Conservation (phyloP, 768 basidiomycete species). For the Psilocybe cyanescens region DNA sequence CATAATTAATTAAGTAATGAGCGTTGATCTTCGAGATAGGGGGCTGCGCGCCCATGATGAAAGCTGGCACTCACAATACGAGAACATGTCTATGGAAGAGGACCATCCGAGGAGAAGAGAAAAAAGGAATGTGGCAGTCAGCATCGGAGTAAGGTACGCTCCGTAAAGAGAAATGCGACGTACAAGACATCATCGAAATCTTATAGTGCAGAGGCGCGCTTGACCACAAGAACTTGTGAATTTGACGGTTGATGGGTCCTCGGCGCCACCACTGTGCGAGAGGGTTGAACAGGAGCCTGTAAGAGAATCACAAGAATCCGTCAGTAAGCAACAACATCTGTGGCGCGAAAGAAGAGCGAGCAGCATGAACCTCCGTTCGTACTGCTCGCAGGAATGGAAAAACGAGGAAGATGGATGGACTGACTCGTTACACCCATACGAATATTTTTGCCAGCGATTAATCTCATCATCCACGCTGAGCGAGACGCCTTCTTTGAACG, state of each 20-base stretch:
- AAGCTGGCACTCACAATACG: slow-evolving; percentile 42
- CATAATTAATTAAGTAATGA: background rate
- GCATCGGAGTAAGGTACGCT: background rate
- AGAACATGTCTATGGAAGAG: slow-evolving; percentile 50
- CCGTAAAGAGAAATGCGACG: slow-evolving; percentile 22
- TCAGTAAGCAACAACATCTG: background rate
- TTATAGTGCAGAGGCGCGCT: slow-evolving; percentile 81
- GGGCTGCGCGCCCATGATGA: background rate
- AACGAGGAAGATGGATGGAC: slow-evolving; percentile 22
- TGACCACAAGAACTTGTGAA: slow-evolving; percentile 80
- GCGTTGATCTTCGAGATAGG: background rate
- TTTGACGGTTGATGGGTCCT: slow-evolving; percentile 78
- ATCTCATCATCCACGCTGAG: slow-evolving; percentile 88
- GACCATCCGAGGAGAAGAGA: background rate
- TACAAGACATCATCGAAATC: slow-evolving; percentile 74
- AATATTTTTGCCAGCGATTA: slow-evolving; percentile 87
- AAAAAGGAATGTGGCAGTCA: background rate
- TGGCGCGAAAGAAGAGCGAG: slow-evolving; percentile 14
- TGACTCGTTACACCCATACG: slow-evolving; percentile 67
- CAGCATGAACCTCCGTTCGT: slow-evolving; percentile 27
- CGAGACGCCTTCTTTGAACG: slow-evolving; percentile 91
- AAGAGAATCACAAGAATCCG: slow-evolving; percentile 23
- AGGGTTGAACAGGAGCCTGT: slow-evolving; percentile 82
- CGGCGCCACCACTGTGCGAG: slow-evolving; percentile 72
- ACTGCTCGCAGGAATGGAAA: background rate